phyloP scores from a whole-genome alignment of 805 yeast species.

The Pichia gijzeniarum region DNA sequence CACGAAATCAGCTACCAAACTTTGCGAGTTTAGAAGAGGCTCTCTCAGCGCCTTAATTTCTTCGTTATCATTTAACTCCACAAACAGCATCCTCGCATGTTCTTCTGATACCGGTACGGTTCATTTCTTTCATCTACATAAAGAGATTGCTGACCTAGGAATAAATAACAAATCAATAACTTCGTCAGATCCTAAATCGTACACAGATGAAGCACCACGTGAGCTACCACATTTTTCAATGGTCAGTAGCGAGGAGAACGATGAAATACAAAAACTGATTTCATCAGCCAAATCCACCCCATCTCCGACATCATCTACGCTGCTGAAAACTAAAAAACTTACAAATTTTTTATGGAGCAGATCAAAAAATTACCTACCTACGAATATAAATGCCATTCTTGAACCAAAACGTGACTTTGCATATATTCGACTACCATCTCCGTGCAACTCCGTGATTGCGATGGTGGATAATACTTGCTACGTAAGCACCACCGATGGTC shows the following conservation, averaged over 20 bases:
- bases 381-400: constrained; percentile 70
- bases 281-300: background rate
- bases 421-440: constrained; percentile 53
- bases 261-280: constrained; percentile 28
- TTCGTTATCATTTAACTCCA: constrained; percentile 68
- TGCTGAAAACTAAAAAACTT: constrained; percentile 18
- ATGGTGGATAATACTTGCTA: constrained; percentile 40
- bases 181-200: background rate
- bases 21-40: constrained; percentile 77
- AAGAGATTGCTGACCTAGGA: background rate
- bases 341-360: constrained; percentile 24
- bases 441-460: constrained; percentile 26
- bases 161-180: background rate
- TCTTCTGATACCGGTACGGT: constrained; percentile 88
- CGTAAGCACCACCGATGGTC: constrained; percentile 79
- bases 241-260: constrained; percentile 23
- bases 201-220: background rate
- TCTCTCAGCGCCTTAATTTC: constrained; percentile 77
- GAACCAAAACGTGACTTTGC: constrained; percentile 94
- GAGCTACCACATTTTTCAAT: constrained; percentile 18
- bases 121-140: constrained; percentile 56
- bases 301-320: too few relatives aligned
- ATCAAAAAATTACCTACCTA: constrained; percentile 51
- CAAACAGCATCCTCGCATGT: constrained; percentile 69
- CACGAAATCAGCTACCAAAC: constrained; percentile 53